These are phyloP conservation scores for Protomyces macrosporus DNA, from an alignment of 1,139 yeast species.

Conservation along the genomic window DNA sequence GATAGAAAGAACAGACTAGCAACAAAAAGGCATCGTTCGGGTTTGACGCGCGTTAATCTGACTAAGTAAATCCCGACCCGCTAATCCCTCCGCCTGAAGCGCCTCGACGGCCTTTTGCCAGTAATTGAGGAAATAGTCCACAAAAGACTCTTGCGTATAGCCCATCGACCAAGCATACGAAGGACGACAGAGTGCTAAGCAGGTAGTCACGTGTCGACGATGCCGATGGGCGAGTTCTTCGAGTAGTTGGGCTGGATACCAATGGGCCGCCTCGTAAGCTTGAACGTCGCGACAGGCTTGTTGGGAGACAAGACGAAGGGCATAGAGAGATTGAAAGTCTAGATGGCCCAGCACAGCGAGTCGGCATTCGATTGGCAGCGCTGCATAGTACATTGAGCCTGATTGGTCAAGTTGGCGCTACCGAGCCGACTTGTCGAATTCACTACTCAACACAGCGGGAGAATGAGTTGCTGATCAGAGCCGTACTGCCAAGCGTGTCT, in stretches of 20 bases:
- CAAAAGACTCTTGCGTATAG: neutral
- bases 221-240: neutral
- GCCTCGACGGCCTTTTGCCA: neutral
- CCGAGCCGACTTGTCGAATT: too few relatives aligned
- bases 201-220: neutral
- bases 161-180: conserved; percentile 1
- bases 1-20: neutral
- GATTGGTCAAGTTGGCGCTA: too few relatives aligned
- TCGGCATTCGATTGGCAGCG: neutral
- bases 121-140: neutral
- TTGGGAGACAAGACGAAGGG: neutral
- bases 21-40: neutral
- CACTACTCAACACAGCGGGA: too few relatives aligned
- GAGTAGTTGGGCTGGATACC: neutral
- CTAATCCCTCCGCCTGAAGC: neutral
- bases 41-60: neutral
- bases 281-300: neutral
- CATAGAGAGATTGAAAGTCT: neutral
- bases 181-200: neutral
- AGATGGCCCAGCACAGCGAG: neutral
- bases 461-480: too few relatives aligned
- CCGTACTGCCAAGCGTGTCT: too few relatives aligned
- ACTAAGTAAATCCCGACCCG: neutral
- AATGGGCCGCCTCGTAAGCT: neutral
- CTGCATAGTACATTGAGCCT: neutral